Percentiles rank a stretch among this genome's conserved stretches.
These are phyloP conservation scores for Sclerotinia trifoliorum DNA, from an alignment of 2,329 filamentous ascomycete species.

Conservation along the genomic window DNA sequence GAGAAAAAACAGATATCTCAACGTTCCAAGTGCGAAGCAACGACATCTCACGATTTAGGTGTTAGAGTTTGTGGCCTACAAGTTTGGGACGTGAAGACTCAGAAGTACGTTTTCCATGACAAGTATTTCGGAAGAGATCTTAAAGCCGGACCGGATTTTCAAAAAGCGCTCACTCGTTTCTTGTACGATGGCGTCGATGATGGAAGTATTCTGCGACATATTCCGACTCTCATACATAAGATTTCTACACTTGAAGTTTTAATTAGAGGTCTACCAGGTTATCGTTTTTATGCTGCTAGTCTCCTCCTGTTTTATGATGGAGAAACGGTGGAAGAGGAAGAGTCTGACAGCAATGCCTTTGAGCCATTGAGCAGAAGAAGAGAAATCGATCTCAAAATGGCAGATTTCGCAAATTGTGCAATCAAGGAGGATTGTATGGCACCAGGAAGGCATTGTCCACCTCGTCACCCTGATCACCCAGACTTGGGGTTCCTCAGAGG, in stretches of 20 bases:
- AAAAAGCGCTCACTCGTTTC: conserved; percentile 82
- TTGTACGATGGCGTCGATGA: conserved; percentile 86
- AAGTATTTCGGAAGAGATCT: conserved; percentile 94
- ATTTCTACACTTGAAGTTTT: conserved; percentile 80
- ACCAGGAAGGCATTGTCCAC: conserved; percentile 68
- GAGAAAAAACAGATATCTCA: conserved; percentile 94
- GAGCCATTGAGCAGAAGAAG: conserved; percentile 43
- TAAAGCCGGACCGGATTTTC: conserved; percentile 84
- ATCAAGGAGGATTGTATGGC: conserved; percentile 74
- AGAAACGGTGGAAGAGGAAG: conserved; percentile 56
- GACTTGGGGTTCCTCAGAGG: conserved; percentile 90
- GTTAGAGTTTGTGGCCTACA: conserved; percentile 95
- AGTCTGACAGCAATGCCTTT: conserved; percentile 44
- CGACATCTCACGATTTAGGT: conserved; percentile 86
- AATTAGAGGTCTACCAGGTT: conserved; percentile 74
- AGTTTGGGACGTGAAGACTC: conserved; percentile 83
- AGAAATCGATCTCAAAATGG: conserved; percentile 90
- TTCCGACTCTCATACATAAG: conserved; percentile 83
- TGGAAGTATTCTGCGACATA: conserved; percentile 77
- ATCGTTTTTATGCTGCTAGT: conserved; percentile 93
- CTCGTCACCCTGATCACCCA: conserved; percentile 73
- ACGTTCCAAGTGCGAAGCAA: conserved; percentile 85
- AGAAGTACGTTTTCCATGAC: conserved; percentile 92
- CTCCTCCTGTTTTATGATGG: conserved; percentile 95
- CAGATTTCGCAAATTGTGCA: conserved; percentile 97